These are phyloP conservation scores for Uronychia setigera DNA, from an alignment of 73 alveolate genomes.

Conservation along the genomic window DNA sequence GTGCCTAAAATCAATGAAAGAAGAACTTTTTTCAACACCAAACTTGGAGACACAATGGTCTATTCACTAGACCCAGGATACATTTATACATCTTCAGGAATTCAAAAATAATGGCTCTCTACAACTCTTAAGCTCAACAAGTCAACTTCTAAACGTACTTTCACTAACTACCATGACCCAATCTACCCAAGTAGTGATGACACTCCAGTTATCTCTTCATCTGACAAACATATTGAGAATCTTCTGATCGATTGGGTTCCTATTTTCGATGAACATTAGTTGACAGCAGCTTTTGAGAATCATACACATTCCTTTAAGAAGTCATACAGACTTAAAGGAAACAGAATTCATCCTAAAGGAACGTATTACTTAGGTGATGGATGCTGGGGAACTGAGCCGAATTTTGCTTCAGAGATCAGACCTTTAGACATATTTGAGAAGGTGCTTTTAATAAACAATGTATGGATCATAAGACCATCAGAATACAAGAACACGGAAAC, in stretches of 20 bases:
- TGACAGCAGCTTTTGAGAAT: slow-evolving; percentile 49
- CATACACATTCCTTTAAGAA: slow-evolving; percentile 44
- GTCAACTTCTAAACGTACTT: neutral
- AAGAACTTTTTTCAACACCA: slow-evolving; percentile 29
- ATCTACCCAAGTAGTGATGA: slow-evolving; percentile 31
- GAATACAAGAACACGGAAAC: too few species aligned
- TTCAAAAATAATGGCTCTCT: slow-evolving; percentile 16
- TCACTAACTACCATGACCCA: slow-evolving; percentile 64
- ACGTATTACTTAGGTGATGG: slow-evolving; percentile 17
- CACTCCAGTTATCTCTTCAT: neutral
- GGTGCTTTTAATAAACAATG: too few species aligned
- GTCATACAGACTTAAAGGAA: slow-evolving; percentile 16
- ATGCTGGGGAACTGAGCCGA: slow-evolving; percentile 4
- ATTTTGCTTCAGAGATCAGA: too few species aligned
- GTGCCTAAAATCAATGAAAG: slow-evolving; percentile 28
- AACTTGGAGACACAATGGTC: slow-evolving; percentile 16
- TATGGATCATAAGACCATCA: too few species aligned
- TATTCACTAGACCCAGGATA: slow-evolving; percentile 53
- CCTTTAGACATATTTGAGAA: too few species aligned
- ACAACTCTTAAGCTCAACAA: neutral
- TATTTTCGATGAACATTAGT: slow-evolving; percentile 32
- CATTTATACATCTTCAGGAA: slow-evolving; percentile 25
- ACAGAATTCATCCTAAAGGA: neutral
- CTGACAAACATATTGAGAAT: neutral
- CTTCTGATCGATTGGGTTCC: slow-evolving; percentile 46